Conservation (phyloP, 1,284 basidiomycete genomes). For the Moesziomyces globuligerus region DNA sequence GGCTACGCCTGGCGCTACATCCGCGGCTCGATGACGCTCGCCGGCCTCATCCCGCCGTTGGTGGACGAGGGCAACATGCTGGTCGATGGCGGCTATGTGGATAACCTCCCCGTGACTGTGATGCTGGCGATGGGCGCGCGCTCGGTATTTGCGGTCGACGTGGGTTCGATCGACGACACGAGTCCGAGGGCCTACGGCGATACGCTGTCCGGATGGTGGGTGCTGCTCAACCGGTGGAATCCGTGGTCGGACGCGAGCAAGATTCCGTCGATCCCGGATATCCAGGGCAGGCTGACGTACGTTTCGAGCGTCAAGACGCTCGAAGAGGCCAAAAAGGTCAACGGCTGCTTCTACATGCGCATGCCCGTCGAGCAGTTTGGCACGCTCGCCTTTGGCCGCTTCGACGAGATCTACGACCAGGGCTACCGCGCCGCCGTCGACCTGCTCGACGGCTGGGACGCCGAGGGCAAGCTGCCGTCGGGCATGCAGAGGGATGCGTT, state of each 20-base stretch:
- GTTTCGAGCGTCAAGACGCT: conserved; percentile 94
- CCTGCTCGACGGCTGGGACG: conserved; percentile 81
- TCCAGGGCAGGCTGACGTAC: conserved; percentile 94
- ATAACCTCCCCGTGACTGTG: conserved; percentile 76
- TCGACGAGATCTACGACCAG: conserved; percentile 75
- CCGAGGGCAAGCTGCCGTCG: conserved; percentile 81
- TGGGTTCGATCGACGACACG: conserved; percentile 94
- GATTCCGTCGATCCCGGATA: conserved; percentile 93
- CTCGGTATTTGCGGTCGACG: conserved; percentile 93
- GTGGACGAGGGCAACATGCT: conserved; percentile 87
- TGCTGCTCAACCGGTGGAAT: conserved; percentile 85
- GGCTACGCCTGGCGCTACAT: conserved; percentile 76
- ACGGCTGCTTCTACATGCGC: conserved; percentile 88
- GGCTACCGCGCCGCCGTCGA: conserved; percentile 82
- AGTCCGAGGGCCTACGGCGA: conserved; percentile 94
- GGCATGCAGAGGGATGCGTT: conserved; percentile 70
- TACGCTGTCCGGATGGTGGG: conserved; percentile 95
- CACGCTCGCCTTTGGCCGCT: conserved; percentile 69
- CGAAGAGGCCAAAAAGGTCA: conserved; percentile 89
- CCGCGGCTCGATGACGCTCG: conserved; percentile 97
- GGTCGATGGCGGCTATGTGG: conserved; percentile 60
- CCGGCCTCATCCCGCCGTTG: conserved; percentile 91
- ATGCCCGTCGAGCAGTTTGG: conserved; percentile 79
- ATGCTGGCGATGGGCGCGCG: conserved; percentile 93
- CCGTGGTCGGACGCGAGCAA: conserved; percentile 74